Evolutionary conservation across 768 basidiomycete species (phyloP), one percentile per base, ranked within the genome.

Genomic region (Collybiopsis confluens): DNA sequence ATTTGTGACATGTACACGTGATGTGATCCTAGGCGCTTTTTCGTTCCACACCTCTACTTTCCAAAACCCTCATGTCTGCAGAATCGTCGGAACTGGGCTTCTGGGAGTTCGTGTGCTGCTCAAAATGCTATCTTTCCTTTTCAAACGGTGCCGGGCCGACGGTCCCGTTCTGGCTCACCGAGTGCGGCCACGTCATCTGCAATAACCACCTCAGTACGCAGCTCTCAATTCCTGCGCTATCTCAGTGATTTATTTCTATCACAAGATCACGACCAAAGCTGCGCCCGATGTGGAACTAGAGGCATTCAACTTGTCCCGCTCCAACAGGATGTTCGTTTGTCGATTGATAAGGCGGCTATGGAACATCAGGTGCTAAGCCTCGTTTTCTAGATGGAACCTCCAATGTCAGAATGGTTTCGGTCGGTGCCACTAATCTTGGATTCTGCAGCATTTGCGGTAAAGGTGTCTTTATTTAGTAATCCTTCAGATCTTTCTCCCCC

Each of bases 161-260:
- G 2, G 69, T 88, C 24, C 91, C 91, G 0, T 93, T 92, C 65
- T 93, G 91, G 91, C 73, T 92, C 56, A 91, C 91, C 1, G 89
- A 92, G 65, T 93, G 91, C 60, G 89, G 89, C 0, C 91, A 93
- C 73, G 79, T 92, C 54, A 60, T 92, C 24, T 93, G 91, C 75
- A 92, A 93, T 63, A 77, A 79, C 36, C 91, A 93, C 69, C 82
- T 93, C 64, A 88, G 91, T 92, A n/a, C n/a, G n/a, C n/a, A n/a
- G n/a, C n/a, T n/a, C n/a, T n/a, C n/a, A n/a, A n/a, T n/a, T n/a
- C n/a, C n/a, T n/a, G n/a, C n/a, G n/a, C n/a, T n/a, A n/a, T n/a
- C 35, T 51, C 50, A n/a, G 15, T 28, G 3, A 45, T 52, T 16
- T 46, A 18, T 16, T 33, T 47, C 21, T 40, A 24, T 41, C 44